phyloP scores from a whole-genome alignment of 2,329 filamentous ascomycete species.

The Septoria linicola region DNA sequence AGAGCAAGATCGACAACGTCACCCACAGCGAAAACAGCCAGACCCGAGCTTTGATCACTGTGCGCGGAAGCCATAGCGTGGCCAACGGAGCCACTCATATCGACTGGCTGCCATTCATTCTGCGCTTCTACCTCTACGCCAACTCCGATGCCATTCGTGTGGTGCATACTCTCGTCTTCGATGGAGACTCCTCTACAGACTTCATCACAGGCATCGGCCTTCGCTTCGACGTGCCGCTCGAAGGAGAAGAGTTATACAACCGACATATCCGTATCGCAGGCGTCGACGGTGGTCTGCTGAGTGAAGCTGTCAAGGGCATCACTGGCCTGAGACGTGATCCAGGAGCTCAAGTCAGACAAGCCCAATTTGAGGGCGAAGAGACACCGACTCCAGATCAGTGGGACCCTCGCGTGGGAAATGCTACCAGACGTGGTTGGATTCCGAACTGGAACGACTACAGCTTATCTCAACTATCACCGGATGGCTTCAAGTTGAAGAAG shows the following conservation, averaged over 20 bases:
- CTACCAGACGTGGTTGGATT: constrained; percentile 55
- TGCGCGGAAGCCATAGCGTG: constrained; percentile 42
- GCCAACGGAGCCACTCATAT: constrained; percentile 39
- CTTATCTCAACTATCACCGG: constrained; percentile 57
- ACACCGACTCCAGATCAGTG: constrained; percentile 49
- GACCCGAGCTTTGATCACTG: constrained; percentile 51
- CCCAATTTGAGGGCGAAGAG: constrained; percentile 52
- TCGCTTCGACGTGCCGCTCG: constrained; percentile 56
- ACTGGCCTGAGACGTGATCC: constrained; percentile 60
- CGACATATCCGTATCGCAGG: constrained; percentile 60
- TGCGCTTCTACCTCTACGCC: constrained; percentile 61
- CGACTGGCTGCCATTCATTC: constrained; percentile 55
- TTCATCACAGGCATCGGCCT: constrained; percentile 58
- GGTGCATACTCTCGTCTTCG: constrained; percentile 58
- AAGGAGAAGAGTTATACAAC: constrained; percentile 55
- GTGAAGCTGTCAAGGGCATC: constrained; percentile 60
- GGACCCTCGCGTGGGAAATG: constrained; percentile 44
- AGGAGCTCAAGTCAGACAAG: constrained; percentile 48
- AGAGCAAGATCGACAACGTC: constrained; percentile 53
- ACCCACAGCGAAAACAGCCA: constrained; percentile 48
- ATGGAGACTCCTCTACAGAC: constrained; percentile 50
- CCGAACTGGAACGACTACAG: constrained; percentile 60
- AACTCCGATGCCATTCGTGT: constrained; percentile 56
- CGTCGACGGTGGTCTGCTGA: constrained; percentile 55
- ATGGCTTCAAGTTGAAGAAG: constrained; percentile 62